Base-by-base conservation (phyloP, 23 red algal species). In the Chondrus crispus region DNA sequence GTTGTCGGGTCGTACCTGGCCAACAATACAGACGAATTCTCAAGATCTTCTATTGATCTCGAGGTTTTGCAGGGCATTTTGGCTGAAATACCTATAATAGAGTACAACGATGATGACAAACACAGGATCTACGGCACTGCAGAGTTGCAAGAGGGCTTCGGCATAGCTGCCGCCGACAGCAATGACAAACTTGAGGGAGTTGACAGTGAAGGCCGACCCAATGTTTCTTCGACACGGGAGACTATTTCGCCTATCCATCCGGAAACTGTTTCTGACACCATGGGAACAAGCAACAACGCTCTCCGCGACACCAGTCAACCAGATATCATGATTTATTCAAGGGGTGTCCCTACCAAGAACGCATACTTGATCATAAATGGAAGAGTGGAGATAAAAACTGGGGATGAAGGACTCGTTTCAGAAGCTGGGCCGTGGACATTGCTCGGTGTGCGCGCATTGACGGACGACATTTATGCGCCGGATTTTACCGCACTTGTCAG, bases 371-470 rank as follows among this genome's bases (percentile, higher is more conserved):
- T 98, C 62, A 93, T 98, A 26, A 86, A 84, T 87, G 96, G 96
- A 33, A 69, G 88, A 53, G 33, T 98, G 32, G 90, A 93, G 28
- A 95, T 98, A 42, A 76, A 63, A 26, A 88, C 92, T 4, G 96
- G 92, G 68, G 66, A 83, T 68, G 91, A 94, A 35, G 88, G 84
- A 22, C 91, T 93, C 70, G 76, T 92, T 22, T 95, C 96, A 5
- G 84, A 92, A 81, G 88, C 85, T 3, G 96, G 96, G 36, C 91
- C 96, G 14, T 98, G 96, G 96, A 98, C 92, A 39, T 62, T 98
- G 45, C 88, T 98, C 35, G 96, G 88, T 38, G 55, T 66, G 18
- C 68, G 82, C 35, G 96, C 96, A 16, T 48, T 98, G 19, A 90
- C 84, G 6, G 92, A 98, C 46, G 92, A 95, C 46, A 62, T 98